Evolutionary conservation across 73 alveolate genomes (phyloP).

Genomic region (Halteria grandinella): DNA sequence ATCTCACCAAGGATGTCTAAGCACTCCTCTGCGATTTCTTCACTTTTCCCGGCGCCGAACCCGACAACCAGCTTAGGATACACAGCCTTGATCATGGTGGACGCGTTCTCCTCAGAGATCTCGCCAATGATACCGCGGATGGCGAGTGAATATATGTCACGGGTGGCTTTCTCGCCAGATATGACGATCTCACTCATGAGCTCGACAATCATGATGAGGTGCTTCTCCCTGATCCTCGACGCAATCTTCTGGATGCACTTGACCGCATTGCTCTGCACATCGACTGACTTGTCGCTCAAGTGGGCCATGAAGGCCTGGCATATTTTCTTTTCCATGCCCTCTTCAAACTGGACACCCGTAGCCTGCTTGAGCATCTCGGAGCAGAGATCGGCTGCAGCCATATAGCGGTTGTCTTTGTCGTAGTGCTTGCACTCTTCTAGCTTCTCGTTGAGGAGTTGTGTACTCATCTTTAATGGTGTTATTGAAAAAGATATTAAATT

Average conservation of each 20-base stretch:
- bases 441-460: conserved; percentile 44
- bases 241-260: conserved; percentile 76
- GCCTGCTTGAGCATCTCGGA: conserved; percentile 60
- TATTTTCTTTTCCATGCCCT: conserved; percentile 69
- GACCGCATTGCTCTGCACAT: conserved; percentile 85
- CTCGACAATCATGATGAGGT: conserved; percentile 70
- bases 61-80: conserved; percentile 58
- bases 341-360: conserved; percentile 55
- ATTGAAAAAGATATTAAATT: no score
- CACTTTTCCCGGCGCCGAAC: conserved; percentile 23
- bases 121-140: conserved; percentile 75
- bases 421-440: conserved; percentile 79
- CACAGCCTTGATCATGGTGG: conserved; percentile 58
- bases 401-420: conserved; percentile 83
- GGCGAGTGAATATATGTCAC: conserved; percentile 83
- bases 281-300: conserved; percentile 73
- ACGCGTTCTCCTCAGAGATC: conserved; percentile 68
- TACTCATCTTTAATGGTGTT: no score
- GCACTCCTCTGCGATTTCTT: conserved; percentile 67
- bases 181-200: conserved; percentile 70
- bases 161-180: conserved; percentile 68
- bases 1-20: conserved; percentile 69
- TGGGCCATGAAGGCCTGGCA: conserved; percentile 76
- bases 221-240: conserved; percentile 68
- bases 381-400: conserved; percentile 85